Evolutionary conservation across 2,329 filamentous ascomycete genomes (phyloP), one percentile per base, ranked within the genome.

Genomic region (Neonectria sp.): DNA sequence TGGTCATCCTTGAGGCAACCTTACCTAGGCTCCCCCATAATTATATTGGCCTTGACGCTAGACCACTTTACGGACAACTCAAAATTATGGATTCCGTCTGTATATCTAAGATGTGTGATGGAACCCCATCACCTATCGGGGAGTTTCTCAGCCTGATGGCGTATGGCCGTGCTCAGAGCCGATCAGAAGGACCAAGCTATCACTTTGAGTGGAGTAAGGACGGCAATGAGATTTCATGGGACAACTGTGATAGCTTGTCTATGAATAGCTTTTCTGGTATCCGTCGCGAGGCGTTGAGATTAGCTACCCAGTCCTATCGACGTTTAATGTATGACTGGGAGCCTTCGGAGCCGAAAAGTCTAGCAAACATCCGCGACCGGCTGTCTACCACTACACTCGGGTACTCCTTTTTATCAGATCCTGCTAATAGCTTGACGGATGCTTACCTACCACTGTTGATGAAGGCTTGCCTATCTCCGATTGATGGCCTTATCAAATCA

Each of bases 351-450:
- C 35, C 35, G 4, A 40, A 5, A 5, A 40, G 4, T 40, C 35
- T 40, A 40, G 35, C 35, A 40, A 40, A 12, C 35, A 40, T 40
- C 35, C 35, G 35, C 35, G 35, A 40, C 35, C 35, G 35, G 35
- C 35, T 40, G 9, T 40, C 35, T 15, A 40, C 35, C 35, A 40
- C 35, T 40, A 40, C 35, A 40, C 35, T 40, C 35, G 53, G 60
- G 12, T 63, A 63, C 29, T 63, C 52, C 27, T 63, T 63, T 40
- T 3, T 63, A 3, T 25, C 60, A 3, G 60, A 63, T 33, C 60
- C 60, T n/a, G 17, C 24, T 6, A 63, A 63, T 40, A 35, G 15
- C n/a, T 43, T 63, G 17, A n/a, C 6, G 27, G 40, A 57, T 9
- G 24, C 12, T 31, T 57, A 63, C 43, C 40, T 63, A 17, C 21